phyloP scores from a whole-genome alignment of 148 eudicot genomes.

The Cornus controversa region DNA sequence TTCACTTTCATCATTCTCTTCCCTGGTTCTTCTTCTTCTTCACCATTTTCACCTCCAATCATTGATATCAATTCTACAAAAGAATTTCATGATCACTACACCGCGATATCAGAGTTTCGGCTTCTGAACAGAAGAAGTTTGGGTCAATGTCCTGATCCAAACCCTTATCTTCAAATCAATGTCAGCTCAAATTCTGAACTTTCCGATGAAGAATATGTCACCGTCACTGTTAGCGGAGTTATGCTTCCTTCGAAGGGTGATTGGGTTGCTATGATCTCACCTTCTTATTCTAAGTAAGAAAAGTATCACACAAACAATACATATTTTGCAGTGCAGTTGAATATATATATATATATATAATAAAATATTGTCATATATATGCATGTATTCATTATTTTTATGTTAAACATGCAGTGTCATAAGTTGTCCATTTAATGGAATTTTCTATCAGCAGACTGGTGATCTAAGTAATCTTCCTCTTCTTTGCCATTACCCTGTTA shows the following conservation, averaged over 20 bases:
- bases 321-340: not conserved
- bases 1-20: not conserved
- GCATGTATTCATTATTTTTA: not conserved
- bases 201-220: constrained; percentile 52
- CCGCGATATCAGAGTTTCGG: constrained; percentile 55
- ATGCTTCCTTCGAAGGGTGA: constrained; percentile 37
- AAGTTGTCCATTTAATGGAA: constrained; percentile 43
- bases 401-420: constrained; percentile 38
- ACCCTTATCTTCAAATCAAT: constrained; percentile 46
- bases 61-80: constrained; percentile 4
- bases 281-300: constrained; percentile 56
- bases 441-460: constrained; percentile 64
- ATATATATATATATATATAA: not conserved
- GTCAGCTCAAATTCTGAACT: constrained; percentile 32
- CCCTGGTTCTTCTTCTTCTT: not conserved
- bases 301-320: not conserved
- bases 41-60: constrained; percentile 6
- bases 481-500: constrained; percentile 91
- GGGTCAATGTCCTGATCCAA: constrained; percentile 33
- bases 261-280: constrained; percentile 88
- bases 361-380: not conserved
- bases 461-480: constrained; percentile 76
- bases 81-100: constrained; percentile 27
- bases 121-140: constrained; percentile 45
- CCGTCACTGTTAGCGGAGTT: constrained; percentile 58